Evolutionary conservation across 345 rosid species (phyloP), one percentile per base, ranked within the genome.

Genomic region (Laguncularia racemosa): DNA sequence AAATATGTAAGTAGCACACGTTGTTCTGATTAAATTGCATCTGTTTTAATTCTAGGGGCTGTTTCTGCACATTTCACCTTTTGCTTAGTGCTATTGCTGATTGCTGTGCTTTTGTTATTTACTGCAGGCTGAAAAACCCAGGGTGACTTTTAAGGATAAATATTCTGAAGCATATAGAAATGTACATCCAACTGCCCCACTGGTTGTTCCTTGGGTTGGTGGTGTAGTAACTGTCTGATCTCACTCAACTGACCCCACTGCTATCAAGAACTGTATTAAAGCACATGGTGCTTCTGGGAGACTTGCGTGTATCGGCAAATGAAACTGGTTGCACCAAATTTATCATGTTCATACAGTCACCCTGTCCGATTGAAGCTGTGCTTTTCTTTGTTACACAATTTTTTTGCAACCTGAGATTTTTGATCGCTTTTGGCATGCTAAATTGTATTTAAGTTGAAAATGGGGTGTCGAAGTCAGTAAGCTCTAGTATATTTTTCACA

Each of bases 141-240:
- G 56, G 59, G 48, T 80, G 69, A 95, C 72, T 60, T 95, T 95
- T 50, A 90, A 85, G 77, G 88, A 73, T 74, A 77, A 59, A 49
- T 95, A 95, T 38, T 73, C 97, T 0, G 96, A 88, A 71, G 44
- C 77, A 38, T 95, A 85, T 67, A 77, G 96, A 73, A 76, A 77
- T 67, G 63, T 73, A 55, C 99, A 95, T 65, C 97, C 99, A 14
- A 78, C 60, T 14, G 91, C 96, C 0, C 99, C 99, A 7, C 21
- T 82, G 56, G 59, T 77, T 1, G 97, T 95, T 73, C 96, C 97
- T 46, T 95, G 99, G 99, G 97, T 78, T 49, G 78, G 96, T 48
- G 99, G 97, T 60, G 86, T 88, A 61, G 49, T 77, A 65, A 73
- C 73, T 13, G 67, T 47, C 58, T 89, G 82, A 85, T 61, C 55